Conservation (phyloP, 2,329 filamentous ascomycete species). For the Colletotrichum agaves region DNA sequence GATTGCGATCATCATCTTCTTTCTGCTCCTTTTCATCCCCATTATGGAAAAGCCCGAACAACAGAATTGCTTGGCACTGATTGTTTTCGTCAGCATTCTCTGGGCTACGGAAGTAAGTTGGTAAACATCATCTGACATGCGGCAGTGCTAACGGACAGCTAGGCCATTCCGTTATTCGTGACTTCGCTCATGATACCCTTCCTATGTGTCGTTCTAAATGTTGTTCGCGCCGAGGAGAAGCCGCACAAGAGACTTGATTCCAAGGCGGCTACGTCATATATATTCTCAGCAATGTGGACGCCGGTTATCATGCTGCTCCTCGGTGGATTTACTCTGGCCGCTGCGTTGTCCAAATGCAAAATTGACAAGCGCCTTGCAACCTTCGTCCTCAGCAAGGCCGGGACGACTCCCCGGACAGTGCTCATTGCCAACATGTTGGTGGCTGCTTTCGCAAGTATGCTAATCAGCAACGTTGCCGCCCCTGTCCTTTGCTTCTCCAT, state of each 20-base stretch:
- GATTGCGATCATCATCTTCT: slow-evolving; percentile 77
- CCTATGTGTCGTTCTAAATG: slow-evolving; percentile 85
- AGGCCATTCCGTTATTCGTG: slow-evolving; percentile 96
- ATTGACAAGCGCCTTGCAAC: slow-evolving; percentile 98
- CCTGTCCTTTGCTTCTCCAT: slow-evolving; percentile 98
- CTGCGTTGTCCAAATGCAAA: slow-evolving; percentile 94
- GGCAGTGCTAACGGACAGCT: slow-evolving; percentile 34
- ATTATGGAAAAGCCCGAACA: slow-evolving; percentile 90
- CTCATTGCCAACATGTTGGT: slow-evolving; percentile 99
- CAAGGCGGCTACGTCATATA: slow-evolving; percentile 82
- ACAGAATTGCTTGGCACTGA: slow-evolving; percentile 93
- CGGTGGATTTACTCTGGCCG: slow-evolving; percentile 95
- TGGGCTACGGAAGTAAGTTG: slow-evolving; percentile 90
- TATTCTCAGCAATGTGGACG: slow-evolving; percentile 98
- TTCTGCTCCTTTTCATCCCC: slow-evolving; percentile 77
- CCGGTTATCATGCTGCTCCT: slow-evolving; percentile 98
- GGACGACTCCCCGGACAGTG: slow-evolving; percentile 88
- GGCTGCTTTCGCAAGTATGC: slow-evolving; percentile 97
- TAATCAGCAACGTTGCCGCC: slow-evolving; percentile 98
- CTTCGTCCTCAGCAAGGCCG: slow-evolving; percentile 94
- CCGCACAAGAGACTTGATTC: slow-evolving; percentile 70
- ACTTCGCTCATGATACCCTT: slow-evolving; percentile 95
- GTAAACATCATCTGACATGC: not conserved
- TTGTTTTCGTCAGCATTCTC: slow-evolving; percentile 91
- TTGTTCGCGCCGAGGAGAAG: slow-evolving; percentile 80